Percentiles rank a stretch among this genome's conserved stretches.
Conservation (phyloP, 2,329 filamentous ascomycete genomes). For the Fusarium mangiferae region DNA sequence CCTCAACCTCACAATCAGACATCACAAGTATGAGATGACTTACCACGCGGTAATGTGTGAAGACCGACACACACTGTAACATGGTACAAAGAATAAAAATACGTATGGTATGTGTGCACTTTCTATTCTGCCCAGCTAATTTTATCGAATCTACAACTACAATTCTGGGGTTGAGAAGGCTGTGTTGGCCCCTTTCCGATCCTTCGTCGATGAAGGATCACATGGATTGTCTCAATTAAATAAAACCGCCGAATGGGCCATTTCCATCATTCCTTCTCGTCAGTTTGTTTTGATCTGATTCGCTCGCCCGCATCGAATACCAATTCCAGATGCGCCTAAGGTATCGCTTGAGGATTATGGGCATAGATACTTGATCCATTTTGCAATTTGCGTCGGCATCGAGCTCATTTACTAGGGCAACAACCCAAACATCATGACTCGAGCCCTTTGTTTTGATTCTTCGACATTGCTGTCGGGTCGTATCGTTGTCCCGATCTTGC, state of each 20-base stretch:
- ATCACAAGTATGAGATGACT: background rate
- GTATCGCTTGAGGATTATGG: background rate
- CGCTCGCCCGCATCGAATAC: background rate
- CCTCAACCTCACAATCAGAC: background rate
- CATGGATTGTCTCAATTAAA: conserved; percentile 25
- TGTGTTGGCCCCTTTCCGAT: conserved; percentile 6
- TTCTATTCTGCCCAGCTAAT: background rate
- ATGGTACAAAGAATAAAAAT: background rate
- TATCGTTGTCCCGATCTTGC: background rate
- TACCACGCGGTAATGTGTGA: background rate
- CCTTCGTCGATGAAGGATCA: conserved; percentile 21
- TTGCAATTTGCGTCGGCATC: conserved; percentile 18
- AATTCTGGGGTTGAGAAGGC: conserved; percentile 6
- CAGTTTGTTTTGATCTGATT: conserved; percentile 7
- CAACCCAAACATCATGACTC: background rate
- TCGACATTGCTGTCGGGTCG: background rate
- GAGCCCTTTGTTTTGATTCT: background rate
- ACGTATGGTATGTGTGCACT: background rate
- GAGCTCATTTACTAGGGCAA: background rate
- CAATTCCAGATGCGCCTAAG: background rate
- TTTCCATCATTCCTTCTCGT: conserved; percentile 12
- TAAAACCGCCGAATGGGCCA: conserved; percentile 2
- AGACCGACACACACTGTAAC: background rate
- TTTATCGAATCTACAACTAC: background rate
- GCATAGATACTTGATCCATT: conserved; percentile 3